These are phyloP conservation scores for Echites panduratus DNA, from an alignment of 257 asterid genomes.

Conservation along the genomic window DNA sequence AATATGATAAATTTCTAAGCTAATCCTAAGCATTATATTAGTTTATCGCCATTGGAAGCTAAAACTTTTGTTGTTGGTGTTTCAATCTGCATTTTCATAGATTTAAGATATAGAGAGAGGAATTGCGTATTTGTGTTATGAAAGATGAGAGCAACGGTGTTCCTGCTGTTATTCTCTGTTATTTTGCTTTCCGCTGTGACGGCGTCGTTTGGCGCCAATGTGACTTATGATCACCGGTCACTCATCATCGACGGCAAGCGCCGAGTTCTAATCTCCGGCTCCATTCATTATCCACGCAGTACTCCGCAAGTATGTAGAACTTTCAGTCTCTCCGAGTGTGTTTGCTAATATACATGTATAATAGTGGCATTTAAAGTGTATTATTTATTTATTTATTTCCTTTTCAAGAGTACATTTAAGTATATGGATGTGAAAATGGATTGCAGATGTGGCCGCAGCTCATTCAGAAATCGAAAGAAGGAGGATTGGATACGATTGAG, in stretches of 20 bases:
- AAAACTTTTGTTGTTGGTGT: neutral
- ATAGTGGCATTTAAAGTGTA: neutral
- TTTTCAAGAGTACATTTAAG: neutral
- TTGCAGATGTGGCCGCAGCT: conserved; percentile 91
- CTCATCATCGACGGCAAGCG: conserved; percentile 57
- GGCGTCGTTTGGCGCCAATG: conserved; percentile 14
- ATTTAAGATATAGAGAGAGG: neutral
- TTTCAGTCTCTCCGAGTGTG: neutral
- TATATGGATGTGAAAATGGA: neutral
- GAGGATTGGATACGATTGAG: conserved; percentile 74
- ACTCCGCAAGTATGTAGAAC: conserved; percentile 36
- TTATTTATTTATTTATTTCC: too few species aligned
- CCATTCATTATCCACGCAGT: conserved; percentile 80
- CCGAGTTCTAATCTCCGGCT: conserved; percentile 56
- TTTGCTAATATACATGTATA: neutral
- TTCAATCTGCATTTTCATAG: neutral
- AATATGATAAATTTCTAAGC: neutral
- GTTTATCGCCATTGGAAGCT: neutral
- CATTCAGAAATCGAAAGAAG: conserved; percentile 74
- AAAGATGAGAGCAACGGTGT: conserved; percentile 5
- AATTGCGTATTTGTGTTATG: neutral
- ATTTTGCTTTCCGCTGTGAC: neutral
- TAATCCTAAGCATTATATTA: neutral
- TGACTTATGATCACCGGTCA: conserved; percentile 50
- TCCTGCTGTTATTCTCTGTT: neutral